Conservation (phyloP, 495 filamentous ascomycete genomes). For the Penicilliopsis zonata region DNA sequence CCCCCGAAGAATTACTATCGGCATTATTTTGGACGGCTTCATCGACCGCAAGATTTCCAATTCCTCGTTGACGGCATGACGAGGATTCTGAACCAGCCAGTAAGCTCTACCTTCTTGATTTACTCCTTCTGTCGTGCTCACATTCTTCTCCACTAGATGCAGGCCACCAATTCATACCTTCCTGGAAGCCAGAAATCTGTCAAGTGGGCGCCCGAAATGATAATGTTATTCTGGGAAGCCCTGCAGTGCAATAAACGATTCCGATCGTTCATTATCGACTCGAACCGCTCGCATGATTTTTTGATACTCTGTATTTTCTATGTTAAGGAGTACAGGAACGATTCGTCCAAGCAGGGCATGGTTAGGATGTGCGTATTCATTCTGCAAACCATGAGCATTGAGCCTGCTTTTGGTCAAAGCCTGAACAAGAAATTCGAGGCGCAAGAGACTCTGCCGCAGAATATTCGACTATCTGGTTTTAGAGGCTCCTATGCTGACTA, state of each 20-base stretch:
- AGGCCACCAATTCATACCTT: constrained; percentile 77
- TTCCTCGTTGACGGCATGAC: constrained; percentile 96
- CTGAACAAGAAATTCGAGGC: constrained; percentile 82
- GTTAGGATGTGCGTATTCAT: constrained; percentile 96
- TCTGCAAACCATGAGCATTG: constrained; percentile 87
- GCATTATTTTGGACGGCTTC: constrained; percentile 81
- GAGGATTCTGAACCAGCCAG: constrained; percentile 81
- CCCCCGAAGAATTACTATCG: constrained; percentile 83
- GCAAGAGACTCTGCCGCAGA: constrained; percentile 75
- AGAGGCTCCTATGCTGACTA: constrained; percentile 89
- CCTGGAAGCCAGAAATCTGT: constrained; percentile 72
- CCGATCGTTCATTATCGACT: constrained; percentile 93
- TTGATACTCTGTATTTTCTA: constrained; percentile 86
- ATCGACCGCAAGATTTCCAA: constrained; percentile 94
- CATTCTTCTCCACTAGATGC: constrained; percentile 39
- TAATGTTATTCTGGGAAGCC: constrained; percentile 96
- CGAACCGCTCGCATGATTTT: constrained; percentile 87
- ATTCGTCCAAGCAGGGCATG: constrained; percentile 80
- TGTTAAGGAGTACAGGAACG: constrained; percentile 73
- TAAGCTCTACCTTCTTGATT: constrained; percentile 12
- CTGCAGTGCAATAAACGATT: constrained; percentile 98
- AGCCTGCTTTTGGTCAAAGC: constrained; percentile 80
- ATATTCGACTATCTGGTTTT: constrained; percentile 72
- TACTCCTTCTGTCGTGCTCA: constrained; percentile 1
- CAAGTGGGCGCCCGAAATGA: constrained; percentile 89